Evolutionary conservation across 1,284 basidiomycete species (phyloP), one percentile per base, ranked within the genome.

Genomic region (Cerioporus squamosus): DNA sequence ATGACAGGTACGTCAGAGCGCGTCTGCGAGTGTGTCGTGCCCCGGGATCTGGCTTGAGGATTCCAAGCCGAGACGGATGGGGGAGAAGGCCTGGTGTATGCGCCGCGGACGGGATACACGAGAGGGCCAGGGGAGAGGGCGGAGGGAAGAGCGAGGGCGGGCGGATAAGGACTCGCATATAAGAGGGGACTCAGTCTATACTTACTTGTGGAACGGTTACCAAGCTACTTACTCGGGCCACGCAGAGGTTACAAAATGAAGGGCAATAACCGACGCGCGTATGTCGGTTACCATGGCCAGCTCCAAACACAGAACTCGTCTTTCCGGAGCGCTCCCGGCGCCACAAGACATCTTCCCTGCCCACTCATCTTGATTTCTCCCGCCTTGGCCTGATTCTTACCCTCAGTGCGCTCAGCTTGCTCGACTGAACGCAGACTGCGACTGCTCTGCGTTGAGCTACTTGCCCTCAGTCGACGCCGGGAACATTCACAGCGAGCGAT

Each of bases 1-100:
- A 44, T 53, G 61, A 58, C 55, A 40, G 55, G 22, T 44, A 48
- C 44, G 44, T 39, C 24, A 45, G 50, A 6, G 57, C 55, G 57
- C 49, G 49, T 42, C 9, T 18, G 26, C n/a, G 24, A 42, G 6
- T 3, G n/a, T 15, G n/a, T 51, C 38, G 49, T 40, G 44, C 23
- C 23, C 23, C 18, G 47, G 6, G 31, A 17, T 15, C 33, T 18
- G n/a, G 24, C 44, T 24, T 26, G 42, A 20, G 17, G 29, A 23
- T 17, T 31, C 36, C 15, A 40, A 36, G 52, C 29, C 24, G 26
- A n/a, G 22, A 18, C 22, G 40, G 36, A 46, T 14, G 36, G 17
- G 33, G 12, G 20, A 18, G 26, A 42, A 39, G 53, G 44, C 38
- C 20, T 44, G 45, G 49, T 31, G 43, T 38, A 50, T 44, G 33